Evolutionary conservation across 768 basidiomycete species (phyloP), one percentile per base, ranked within the genome.

Genomic region (Podaxis sp.): DNA sequence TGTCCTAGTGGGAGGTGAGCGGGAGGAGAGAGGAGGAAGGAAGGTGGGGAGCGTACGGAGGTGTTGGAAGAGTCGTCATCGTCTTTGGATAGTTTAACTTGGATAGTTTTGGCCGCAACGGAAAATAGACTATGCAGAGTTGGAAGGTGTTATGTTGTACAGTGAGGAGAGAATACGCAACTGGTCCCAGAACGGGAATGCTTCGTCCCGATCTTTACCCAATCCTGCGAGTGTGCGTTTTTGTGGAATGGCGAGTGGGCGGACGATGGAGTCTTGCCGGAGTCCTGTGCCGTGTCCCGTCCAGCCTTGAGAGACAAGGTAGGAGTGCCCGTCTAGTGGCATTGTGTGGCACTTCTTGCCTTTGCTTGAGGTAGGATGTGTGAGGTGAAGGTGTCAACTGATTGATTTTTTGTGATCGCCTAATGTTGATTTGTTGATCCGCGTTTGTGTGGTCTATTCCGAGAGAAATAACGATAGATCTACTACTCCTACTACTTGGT

Each of bases 161-260:
- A 39, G 9, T 44, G 38, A 36, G 12, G 19, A 12, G 22, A 57
- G 44, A 53, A 19, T 52, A 83, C 92, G 75, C 68, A 63, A 96
- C 95, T 97, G 94, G 73, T 98, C 95, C 95, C 95, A 98, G 83
- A 98, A 98, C 56, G 95, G 95, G 72, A 95, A 95, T 0, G 94
- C 93, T 68, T 96, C 95, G 70, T 96, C 95, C 67, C 95, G 84
- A 73, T 98, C 93, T 73, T 94, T 95, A 61, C 95, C 95, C 63
- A 98, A 74, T 2, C 95, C 95, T 9, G 85, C 78, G n/a, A 96
- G 79, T 4, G 83, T 92, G 76, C 88, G 89, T 79, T 97, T 97
- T 72, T 91, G 90, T 1, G 89, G 82, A 44, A 95, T 84, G 4
- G 88, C 82, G 36, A 98, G 76, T 1, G 95, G 95, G 6, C 85